These are phyloP conservation scores for Vitis hybrid DNA, from an alignment of 177 flowering plant species.

Conservation along the genomic window DNA sequence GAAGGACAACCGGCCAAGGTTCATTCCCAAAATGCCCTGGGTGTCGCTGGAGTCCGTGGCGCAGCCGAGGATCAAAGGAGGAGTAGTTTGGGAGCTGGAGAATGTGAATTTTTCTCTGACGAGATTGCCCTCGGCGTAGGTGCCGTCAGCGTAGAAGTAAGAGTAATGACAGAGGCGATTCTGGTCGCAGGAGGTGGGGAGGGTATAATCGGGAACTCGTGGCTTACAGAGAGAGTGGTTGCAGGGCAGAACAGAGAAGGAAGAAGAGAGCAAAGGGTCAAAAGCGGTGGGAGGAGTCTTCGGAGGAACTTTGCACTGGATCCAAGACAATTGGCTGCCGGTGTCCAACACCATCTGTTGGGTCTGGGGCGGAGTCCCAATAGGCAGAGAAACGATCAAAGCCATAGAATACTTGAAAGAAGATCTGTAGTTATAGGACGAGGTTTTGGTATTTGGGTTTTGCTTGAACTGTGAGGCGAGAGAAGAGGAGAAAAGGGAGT, in stretches of 20 bases:
- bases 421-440: slow-evolving; percentile 30
- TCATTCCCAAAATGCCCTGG: slow-evolving; percentile 87
- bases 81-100: slow-evolving; percentile 42
- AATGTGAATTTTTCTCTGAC: slow-evolving; percentile 62
- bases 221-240: slow-evolving; percentile 69
- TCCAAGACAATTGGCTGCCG: slow-evolving; percentile 89
- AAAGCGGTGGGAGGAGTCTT: slow-evolving; percentile 34
- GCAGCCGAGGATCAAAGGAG: slow-evolving; percentile 76
- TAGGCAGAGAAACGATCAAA: slow-evolving; percentile 58
- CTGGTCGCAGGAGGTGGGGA: slow-evolving; percentile 78
- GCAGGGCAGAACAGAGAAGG: slow-evolving; percentile 76
- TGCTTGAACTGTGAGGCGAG: slow-evolving; percentile 11
- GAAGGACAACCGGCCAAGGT: slow-evolving; percentile 74
- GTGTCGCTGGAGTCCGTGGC: slow-evolving; percentile 32
- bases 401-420: slow-evolving; percentile 65
- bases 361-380: slow-evolving; percentile 83
- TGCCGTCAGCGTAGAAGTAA: slow-evolving; percentile 86
- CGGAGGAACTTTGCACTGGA: slow-evolving; percentile 46
- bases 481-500: slow-evolving; percentile 7
- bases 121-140: slow-evolving; percentile 80
- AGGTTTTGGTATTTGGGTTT: slow-evolving; percentile 1
- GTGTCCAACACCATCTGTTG: slow-evolving; percentile 83
- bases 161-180: slow-evolving; percentile 74
- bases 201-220: slow-evolving; percentile 62
- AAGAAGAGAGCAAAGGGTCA: slow-evolving; percentile 73